phyloP scores from a whole-genome alignment of 2,329 filamentous ascomycete species.

The Cytospora piceae region DNA sequence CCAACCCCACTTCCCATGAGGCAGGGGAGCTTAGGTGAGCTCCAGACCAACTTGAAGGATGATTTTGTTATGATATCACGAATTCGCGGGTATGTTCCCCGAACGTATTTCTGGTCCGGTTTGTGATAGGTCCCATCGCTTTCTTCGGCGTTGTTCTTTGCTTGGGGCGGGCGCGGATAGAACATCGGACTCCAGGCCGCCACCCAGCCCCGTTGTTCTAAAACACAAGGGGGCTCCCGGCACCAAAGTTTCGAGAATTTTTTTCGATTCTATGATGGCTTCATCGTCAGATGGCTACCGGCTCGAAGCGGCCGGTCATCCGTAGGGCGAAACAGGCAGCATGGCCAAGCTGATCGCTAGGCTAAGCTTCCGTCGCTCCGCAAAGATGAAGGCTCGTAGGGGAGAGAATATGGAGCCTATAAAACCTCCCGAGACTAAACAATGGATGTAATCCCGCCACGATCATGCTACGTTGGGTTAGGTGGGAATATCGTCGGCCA shows the following conservation, averaged over 20 bases:
- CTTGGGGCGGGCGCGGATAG: neutral
- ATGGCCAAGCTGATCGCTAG: neutral
- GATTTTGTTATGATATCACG: constrained; percentile 8
- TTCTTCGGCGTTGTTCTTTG: neutral
- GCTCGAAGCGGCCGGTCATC: constrained; percentile 8
- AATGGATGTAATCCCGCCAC: constrained; percentile 1
- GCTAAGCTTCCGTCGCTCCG: neutral
- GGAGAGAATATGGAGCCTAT: neutral
- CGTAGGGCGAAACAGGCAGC: constrained; percentile 9
- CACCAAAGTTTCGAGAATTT: constrained; percentile 21
- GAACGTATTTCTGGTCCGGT: neutral
- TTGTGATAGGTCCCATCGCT: neutral
- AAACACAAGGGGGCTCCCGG: constrained; percentile 25
- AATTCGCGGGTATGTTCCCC: neutral
- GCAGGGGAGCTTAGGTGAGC: constrained; percentile 12
- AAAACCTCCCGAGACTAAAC: neutral
- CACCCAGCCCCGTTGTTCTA: constrained; percentile 14
- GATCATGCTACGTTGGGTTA: neutral
- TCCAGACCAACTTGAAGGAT: constrained; percentile 1
- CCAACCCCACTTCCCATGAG: constrained; percentile 10
- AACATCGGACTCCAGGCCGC: neutral
- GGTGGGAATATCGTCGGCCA: neutral
- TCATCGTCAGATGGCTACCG: neutral
- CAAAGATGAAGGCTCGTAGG: neutral
- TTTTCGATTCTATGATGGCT: neutral